Evolutionary conservation across 306 rosid species (phyloP), one percentile per base, ranked within the genome.

Genomic region (Vachellia collinsii): DNA sequence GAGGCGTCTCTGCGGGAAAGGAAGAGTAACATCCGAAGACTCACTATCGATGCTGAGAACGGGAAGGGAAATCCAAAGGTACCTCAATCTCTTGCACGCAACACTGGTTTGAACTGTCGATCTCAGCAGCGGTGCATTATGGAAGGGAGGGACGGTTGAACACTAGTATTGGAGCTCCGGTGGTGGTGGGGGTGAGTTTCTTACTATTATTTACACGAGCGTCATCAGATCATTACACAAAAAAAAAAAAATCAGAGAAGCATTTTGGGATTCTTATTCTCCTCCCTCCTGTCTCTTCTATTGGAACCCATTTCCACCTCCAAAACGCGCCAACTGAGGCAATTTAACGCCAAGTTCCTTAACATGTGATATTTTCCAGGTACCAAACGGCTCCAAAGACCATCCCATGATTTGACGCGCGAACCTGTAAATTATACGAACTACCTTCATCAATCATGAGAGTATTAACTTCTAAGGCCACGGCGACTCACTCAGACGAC

Each of bases 401-500:
- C 50, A 41, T 17, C 16, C 14, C 51, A 68, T 39, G 34, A 41
- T 43, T 69, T 41, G 54, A 43, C 5, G 54, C 38, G 85, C 53
- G 62, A 66, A 80, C 23, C 58, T 50, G 39, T 53, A 73, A 80
- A 86, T 48, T 69, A 69, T 79, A 82, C 72, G 65, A 76, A 70
- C 44, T 70, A 58, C 39, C 58, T 36, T 47, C 77, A 48, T 71
- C 80, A 38, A 65, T 59, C 50, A 87, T 87, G 90, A 82, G 86
- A 78, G 82, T 87, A 17, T 3, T 85, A 17, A 19, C 86, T 12
- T 79, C 89, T 11, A 42, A 61, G 37, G 22, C 83, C 29, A n/a
- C 76, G 37, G 41, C 87, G 20, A 19, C 83, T 8, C 81, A 72
- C 44, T 70, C 83, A 80, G 87, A 84, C 72, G 87, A 81, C 71